Evolutionary conservation across 345 rosid genomes (phyloP), one percentile per base, ranked within the genome.

Genomic region (Acer campestre): DNA sequence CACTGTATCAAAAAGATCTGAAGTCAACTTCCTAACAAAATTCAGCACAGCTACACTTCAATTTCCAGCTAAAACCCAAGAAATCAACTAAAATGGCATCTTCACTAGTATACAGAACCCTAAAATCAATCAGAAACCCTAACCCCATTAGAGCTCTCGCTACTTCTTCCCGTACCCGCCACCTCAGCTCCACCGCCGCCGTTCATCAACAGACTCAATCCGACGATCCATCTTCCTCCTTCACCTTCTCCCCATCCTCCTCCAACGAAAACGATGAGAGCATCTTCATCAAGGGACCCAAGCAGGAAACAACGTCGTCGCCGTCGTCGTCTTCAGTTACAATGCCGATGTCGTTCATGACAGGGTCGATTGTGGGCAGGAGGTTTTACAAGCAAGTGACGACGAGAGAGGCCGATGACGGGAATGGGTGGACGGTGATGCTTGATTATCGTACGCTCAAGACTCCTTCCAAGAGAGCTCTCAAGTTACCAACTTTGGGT

Each of bases 401-500:
- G 10, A 89, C 94, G 31, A 91, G 98, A 80, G 91, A 85, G 79
- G 91, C 98, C 6, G 98, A 94, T 62, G 98, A 96, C 81, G 98
- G 97, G 44, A 86, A 85, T 83, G 97, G 99, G 18, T 96, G 95
- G 94, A 83, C 89, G 14, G 98, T 96, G 79, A 96, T 96, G 93
- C 99, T 96, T 31, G 99, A 96, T 86, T 96, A 94, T 76, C 83
- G 98, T 64, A 96, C 98, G 23, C 95, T 96, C 0, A 96, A 91
- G 78, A 89, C 97, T 0, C 97, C 99, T 70, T 86, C 97, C 2
- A 96, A 94, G 79, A 84, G 92, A 80, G 86, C 93, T 67, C 92
- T 96, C 56, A 92, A 94, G 85, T 80, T 94, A 69, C 98, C 89
- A 0, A 89, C 90, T 84, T 80, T 88, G 82, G 90, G 87, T 17